Evolutionary conservation across 352 stramenopile species (phyloP).

Genomic region (Globisporangium acanthophoron): DNA sequence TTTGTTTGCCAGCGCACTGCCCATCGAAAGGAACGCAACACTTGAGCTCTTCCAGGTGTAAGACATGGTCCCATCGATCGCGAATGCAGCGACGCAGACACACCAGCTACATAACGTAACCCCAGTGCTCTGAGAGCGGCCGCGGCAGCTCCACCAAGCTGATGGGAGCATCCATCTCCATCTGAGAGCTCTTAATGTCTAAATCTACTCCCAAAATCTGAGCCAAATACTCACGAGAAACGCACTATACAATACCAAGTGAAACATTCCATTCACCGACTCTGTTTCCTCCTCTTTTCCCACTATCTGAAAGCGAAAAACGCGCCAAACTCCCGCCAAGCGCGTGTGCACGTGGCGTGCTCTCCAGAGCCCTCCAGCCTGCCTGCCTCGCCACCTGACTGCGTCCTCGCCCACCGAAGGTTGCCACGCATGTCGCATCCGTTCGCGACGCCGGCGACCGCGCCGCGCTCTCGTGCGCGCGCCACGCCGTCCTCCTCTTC

Average conservation of each 20-base stretch:
- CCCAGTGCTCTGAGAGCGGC: too few species aligned
- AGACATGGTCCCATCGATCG: too few species aligned
- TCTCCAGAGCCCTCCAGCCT: not conserved
- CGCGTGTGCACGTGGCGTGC: not conserved
- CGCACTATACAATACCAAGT: not conserved
- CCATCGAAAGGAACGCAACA: too few species aligned
- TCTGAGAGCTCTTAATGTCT: not conserved
- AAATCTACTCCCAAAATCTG: not conserved
- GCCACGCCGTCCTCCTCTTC: not conserved
- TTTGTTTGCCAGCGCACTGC: too few species aligned
- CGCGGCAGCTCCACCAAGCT: too few species aligned
- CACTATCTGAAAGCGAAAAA: not conserved
- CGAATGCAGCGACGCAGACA: too few species aligned
- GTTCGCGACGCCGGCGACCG: not conserved
- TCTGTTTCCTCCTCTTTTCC: not conserved
- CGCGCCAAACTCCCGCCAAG: not conserved
- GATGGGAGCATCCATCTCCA: not conserved
- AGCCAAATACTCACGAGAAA: not conserved
- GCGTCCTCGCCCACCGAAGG: too few species aligned
- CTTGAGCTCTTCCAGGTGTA: too few species aligned
- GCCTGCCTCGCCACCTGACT: not conserved
- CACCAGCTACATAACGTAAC: too few species aligned
- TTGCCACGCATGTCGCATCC: not conserved
- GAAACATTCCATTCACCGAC: not conserved
- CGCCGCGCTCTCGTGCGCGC: not conserved